Evolutionary conservation across 2,329 filamentous ascomycete species (phyloP), one percentile per base, ranked within the genome.

Genomic region (Pseudocercospora eumusae): DNA sequence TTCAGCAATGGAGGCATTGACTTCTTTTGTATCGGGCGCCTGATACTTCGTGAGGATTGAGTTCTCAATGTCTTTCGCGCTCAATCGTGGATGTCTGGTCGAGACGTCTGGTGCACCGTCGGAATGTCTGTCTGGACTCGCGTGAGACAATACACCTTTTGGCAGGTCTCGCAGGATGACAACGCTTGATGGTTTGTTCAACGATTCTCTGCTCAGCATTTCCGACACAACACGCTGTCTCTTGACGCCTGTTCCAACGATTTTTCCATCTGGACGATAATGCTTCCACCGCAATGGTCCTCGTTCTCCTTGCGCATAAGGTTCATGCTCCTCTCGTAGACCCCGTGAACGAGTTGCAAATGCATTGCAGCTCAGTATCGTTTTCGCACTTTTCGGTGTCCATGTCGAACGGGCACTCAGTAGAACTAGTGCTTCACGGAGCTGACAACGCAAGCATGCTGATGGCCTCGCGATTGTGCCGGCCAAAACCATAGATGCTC

Each of bases 1-100:
- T 4, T 55, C 59, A 7, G 73, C 69, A 20, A 74, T 73, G 6
- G 71, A 72, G 8, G 67, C 64, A 44, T 69, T 66, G 28, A 72
- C 65, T 47, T 73, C 71, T 45, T 62, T 62, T 15, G 69, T 68
- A 28, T 68, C 63, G 4, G 69, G 68, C 20, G 62, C 55, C n/a
- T 55, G 31, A 13, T 62, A 53, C 13, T 52, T 56, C 15, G 60
- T 63, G 5, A 59, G 59, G 45, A 71, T 63, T 10, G 62, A 65
- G 33, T 62, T 60, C 47, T 69, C 64, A 25, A 71, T 69, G 3
- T 70, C 63, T 57, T 68, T 60, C 40, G 67, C 62, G 50, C 65
- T 71, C 49, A 68, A 56, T 13, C 45, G 60, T 20, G 49, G n/a
- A 36, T 60, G 31, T 55, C 47, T 59, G 23, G 28, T n/a, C 49